A percentile compares a stretch with the other conserved stretches of the same genome.
Evolutionary conservation across 306 rosid species (phyloP).

Genomic region (Cucumis hystrix): DNA sequence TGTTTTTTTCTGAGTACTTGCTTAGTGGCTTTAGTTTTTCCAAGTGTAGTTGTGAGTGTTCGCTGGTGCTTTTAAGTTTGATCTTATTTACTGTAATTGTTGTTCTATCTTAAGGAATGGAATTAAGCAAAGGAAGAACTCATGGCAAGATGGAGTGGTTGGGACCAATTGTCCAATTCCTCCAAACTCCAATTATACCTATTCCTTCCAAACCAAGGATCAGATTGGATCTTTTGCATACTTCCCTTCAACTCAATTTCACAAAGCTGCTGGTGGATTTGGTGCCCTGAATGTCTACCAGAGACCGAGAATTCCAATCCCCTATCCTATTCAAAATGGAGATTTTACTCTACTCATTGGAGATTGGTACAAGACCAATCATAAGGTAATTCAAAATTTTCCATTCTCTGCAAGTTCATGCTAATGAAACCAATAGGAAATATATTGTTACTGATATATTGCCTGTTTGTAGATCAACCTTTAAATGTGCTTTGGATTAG

Average conservation of each 20-base stretch:
- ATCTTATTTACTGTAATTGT: not conserved
- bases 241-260: constrained; percentile 78
- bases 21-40: not conserved
- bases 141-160: constrained; percentile 97
- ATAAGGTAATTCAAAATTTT: constrained; percentile 35
- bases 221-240: constrained; percentile 79
- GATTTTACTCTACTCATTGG: constrained; percentile 82
- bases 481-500: not conserved
- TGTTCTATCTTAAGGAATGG: constrained; percentile 53
- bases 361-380: constrained; percentile 80
- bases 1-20: not conserved
- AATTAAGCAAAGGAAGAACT: constrained; percentile 88
- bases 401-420: not conserved
- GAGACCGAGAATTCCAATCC: constrained; percentile 78
- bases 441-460: not conserved
- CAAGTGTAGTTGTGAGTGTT: not conserved
- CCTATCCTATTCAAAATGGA: constrained; percentile 62
- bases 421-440: not conserved
- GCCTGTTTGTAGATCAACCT: not conserved
- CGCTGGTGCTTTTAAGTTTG: not conserved
- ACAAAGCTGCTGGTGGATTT: constrained; percentile 82
- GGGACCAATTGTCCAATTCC: constrained; percentile 95
- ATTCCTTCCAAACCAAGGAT: constrained; percentile 79
- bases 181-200: constrained; percentile 80
- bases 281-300: constrained; percentile 67